A percentile compares a stretch with the other conserved stretches of the same genome.
Evolutionary conservation across 176 grass and related monocot species (phyloP).

Genomic region (Melocanna baccifera): DNA sequence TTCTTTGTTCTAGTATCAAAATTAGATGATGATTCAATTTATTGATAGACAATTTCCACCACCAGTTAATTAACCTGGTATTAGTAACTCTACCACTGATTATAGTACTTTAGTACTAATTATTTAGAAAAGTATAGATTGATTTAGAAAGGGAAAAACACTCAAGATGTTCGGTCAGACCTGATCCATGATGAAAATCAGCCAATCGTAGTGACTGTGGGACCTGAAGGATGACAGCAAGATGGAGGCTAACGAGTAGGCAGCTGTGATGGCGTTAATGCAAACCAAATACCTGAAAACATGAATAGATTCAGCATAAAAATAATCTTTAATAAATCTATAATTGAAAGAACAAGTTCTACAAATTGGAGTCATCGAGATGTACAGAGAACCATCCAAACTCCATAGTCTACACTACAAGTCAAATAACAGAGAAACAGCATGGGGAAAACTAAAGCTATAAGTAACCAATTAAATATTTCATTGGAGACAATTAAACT

Average conservation of each 20-base stretch:
- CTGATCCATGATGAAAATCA: constrained; percentile 72
- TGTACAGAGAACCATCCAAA: background rate
- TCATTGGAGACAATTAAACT: background rate
- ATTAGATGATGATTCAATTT: background rate
- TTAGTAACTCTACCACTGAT: background rate
- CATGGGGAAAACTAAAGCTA: background rate
- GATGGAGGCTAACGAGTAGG: constrained; percentile 51
- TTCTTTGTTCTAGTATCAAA: background rate
- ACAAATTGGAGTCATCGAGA: background rate
- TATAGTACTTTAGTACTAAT: background rate
- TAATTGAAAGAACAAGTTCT: background rate
- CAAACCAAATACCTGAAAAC: constrained; percentile 59
- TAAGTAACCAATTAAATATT: background rate
- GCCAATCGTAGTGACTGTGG: constrained; percentile 44
- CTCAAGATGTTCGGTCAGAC: background rate
- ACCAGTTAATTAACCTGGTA: background rate
- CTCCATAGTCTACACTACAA: background rate
- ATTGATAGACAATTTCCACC: background rate
- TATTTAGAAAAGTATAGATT: background rate
- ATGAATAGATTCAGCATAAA: background rate
- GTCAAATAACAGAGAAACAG: background rate
- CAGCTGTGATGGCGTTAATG: constrained; percentile 62
- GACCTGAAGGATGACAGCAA: constrained; percentile 40
- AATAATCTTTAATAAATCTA: background rate
- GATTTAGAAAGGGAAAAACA: background rate